Base-by-base conservation (phyloP, 306 rosid species). In the Hylodesmum podocarpum region DNA sequence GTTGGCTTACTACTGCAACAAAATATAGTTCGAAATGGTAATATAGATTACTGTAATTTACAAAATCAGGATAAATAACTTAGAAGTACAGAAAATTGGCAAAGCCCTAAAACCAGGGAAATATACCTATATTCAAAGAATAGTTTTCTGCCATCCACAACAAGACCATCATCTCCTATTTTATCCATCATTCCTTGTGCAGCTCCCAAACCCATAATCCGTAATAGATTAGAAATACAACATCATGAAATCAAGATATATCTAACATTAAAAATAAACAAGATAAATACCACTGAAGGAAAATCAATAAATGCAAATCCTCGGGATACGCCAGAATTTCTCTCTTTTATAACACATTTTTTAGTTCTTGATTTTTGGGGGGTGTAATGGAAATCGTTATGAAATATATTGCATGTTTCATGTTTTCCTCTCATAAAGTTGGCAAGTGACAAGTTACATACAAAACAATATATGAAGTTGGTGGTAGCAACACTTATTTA, bases 1-100 rank as follows among this genome's bases (percentile, higher is more conserved):
- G 98, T 92, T 65, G 98, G 98, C 92, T 95, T 95, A 80, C 98
- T 92, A 90, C 99, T 95, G 99, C 90, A 94, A 77, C 86, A 83
- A 61, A 84, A 77, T 49, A 78, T 51, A 84, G 71, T 79, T 80
- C 72, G 71, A 70, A 73, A 58, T 53, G 70, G 74, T 46, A 75
- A 55, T 57, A 66, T 28, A 36, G 66, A 82, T 3, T 57, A 34
- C 44, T 57, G 15, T 49, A 7, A 49, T 70, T 68, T 25, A 84
- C 21, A 24, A 76, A 50, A 78, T 47, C 43, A 10, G 61, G 66
- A 74, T 61, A n/a, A n/a, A 69, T 57, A 43, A 72, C 41, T 18
- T 12, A 9, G 57, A 65, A 50, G 70, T 15, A 40, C 43, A 75
- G 14, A 28, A 21, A 67, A 11, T 43, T 72, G 43, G 33, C 40